Evolutionary conservation across 2,329 filamentous ascomycete species (phyloP).

Genomic region (Xylariomycetidae sp.): DNA sequence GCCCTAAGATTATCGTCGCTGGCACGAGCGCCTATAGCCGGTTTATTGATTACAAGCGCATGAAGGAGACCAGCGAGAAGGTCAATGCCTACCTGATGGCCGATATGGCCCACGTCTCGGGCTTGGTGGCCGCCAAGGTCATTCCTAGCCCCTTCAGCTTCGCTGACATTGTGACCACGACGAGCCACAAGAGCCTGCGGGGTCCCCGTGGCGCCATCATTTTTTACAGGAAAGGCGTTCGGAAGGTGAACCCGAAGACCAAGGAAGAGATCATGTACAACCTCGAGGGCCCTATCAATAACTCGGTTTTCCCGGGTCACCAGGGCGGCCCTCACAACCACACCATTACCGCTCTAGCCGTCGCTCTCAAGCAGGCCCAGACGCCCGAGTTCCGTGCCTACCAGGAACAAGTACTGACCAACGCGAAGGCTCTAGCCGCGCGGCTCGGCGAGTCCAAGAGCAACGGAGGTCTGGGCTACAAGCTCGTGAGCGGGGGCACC

Average conservation of each 20-base stretch:
- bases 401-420: conserved; percentile 82
- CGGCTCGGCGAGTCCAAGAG: conserved; percentile 61
- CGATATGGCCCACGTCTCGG: conserved; percentile 97
- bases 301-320: conserved; percentile 94
- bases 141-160: conserved; percentile 83
- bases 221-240: conserved; percentile 92
- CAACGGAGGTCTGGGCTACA: conserved; percentile 75
- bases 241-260: conserved; percentile 75
- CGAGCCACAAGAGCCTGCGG: conserved; percentile 94
- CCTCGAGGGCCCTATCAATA: conserved; percentile 89
- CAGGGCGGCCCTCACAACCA: conserved; percentile 98
- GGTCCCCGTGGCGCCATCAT: conserved; percentile 96
- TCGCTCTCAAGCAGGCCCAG: conserved; percentile 90
- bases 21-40: conserved; percentile 95
- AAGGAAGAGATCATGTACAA: conserved; percentile 84
- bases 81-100: conserved; percentile 86
- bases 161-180: conserved; percentile 94
- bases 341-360: conserved; percentile 91
- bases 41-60: conserved; percentile 88
- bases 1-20: conserved; percentile 91
- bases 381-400: conserved; percentile 86
- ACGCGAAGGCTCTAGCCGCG: conserved; percentile 79
- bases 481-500: conserved; percentile 86
- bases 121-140: conserved; percentile 85
- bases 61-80: conserved; percentile 87